Base-by-base conservation (phyloP, 2,329 filamentous ascomycete species). In the Trichophyton rubrum region DNA sequence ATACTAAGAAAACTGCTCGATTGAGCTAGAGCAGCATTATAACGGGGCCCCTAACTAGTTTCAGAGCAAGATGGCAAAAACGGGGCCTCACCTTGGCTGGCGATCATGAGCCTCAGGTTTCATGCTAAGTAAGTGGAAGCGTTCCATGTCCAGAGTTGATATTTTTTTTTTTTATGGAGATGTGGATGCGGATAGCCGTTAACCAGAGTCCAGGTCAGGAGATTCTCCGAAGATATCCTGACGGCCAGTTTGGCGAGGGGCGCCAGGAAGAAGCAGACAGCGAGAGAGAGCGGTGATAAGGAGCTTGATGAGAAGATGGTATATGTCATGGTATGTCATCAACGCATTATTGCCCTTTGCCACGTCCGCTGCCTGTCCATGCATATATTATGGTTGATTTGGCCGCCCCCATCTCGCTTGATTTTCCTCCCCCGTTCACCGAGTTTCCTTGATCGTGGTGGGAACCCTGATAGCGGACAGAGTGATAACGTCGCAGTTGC, bases 91-190 rank as follows among this genome's bases (percentile, higher is more conserved):
- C n/a, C 49, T 53, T 53, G 49, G 49, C 49, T 53, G 49, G 49
- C 49, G 49, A 53, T 53, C 49, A 43, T 53, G 22, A 53, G 49
- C 49, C 49, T 53, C 49, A 53, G 49, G 49, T 53, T 53, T 53
- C 22, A 53, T 27, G 22, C 49, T 30, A 53, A 53, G 49, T 53
- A 11, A 9, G 17, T 30, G 27, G 27, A 13, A n/a, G 40, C 11
- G 40, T n/a, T 43, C 27, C 49, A 33, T 33, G 22, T 53, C 40
- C 40, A 43, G 40, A 43, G 15, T 38, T 38, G 9, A 38, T 38
- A 3, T 13, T 53, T 11, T 49, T 1, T 49, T 1, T 27, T 30
- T 20, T 33, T 53, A 53, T 27, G 49, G 49, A 22, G 17, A 11
- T n/a, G 41, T 20, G 27, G 13, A 13, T 53, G 49, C n/a, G 49